phyloP scores from a whole-genome alignment of 148 eudicot genomes.

The Heliosperma pusillum region DNA sequence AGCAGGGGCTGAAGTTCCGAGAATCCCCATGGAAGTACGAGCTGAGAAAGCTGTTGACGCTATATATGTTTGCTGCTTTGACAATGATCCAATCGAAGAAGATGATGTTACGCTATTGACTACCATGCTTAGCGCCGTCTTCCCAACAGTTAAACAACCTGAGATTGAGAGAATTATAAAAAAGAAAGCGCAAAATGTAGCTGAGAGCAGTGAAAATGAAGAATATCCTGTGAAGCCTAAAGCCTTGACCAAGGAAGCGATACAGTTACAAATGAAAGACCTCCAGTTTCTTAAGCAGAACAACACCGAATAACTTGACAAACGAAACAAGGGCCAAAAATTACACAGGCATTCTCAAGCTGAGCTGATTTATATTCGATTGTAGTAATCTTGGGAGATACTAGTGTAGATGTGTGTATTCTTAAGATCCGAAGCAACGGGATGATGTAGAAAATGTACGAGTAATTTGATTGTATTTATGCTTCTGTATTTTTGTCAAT shows the following conservation, averaged over 20 bases:
- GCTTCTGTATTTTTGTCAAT: neutral
- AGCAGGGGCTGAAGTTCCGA: conserved; percentile 39
- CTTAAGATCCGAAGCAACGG: neutral
- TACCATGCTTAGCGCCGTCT: conserved; percentile 70
- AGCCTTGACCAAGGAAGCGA: conserved; percentile 82
- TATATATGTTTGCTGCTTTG: conserved; percentile 76
- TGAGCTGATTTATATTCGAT: neutral
- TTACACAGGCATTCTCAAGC: neutral
- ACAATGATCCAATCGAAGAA: conserved; percentile 61
- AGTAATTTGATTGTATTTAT: neutral
- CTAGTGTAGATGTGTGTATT: neutral
- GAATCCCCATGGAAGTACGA: conserved; percentile 69
- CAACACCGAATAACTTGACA: conserved; percentile 29
- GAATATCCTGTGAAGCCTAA: conserved; percentile 52
- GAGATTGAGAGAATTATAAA: conserved; percentile 48
- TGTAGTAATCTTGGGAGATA: conserved; percentile 7
- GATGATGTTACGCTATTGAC: conserved; percentile 61
- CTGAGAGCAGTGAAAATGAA: conserved; percentile 48
- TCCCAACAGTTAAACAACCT: conserved; percentile 52
- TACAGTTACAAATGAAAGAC: conserved; percentile 87
- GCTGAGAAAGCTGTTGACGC: conserved; percentile 93
- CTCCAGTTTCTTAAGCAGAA: conserved; percentile 75
- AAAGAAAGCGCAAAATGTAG: conserved; percentile 49
- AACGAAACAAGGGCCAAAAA: conserved; percentile 4
- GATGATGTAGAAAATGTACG: neutral